Conservation (phyloP, 768 basidiomycete genomes). For the Mycena albidolilacea region DNA sequence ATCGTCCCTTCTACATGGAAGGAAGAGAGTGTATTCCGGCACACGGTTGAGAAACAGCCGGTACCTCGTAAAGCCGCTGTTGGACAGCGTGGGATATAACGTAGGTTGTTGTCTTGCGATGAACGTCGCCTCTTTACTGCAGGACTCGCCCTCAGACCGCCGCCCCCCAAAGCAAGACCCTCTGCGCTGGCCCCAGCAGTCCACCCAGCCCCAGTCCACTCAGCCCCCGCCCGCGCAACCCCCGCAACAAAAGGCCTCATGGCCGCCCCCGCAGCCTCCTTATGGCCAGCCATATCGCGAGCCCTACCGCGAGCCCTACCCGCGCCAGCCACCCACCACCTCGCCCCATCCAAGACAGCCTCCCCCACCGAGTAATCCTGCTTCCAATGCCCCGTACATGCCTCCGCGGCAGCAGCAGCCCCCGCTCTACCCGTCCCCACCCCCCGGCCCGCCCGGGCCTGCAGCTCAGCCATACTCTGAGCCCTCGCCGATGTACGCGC, state of each 20-base stretch:
- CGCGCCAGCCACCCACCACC: neutral
- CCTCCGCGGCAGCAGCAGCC: constrained; percentile 1
- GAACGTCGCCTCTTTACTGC: constrained; percentile 75
- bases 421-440: constrained; percentile 28
- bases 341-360: constrained; percentile 1
- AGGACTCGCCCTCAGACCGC: constrained; percentile 62
- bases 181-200: neutral
- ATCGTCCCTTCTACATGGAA: no score
- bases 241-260: constrained; percentile 5
- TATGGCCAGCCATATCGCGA: constrained; percentile 18
- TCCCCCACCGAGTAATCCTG: neutral
- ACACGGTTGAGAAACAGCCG: no score
- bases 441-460: constrained; percentile 22
- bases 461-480: constrained; percentile 26
- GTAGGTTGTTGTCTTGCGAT: neutral
- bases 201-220: no score
- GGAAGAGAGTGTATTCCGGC: no score
- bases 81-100: neutral
- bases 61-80: neutral
- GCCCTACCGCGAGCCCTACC: constrained; percentile 2
- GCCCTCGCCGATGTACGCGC: constrained; percentile 36
- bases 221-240: no score
- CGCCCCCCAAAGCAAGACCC: constrained; percentile 26
- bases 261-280: neutral
- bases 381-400: constrained; percentile 5